phyloP scores from a whole-genome alignment of 257 asterid species.

The Solanum pimpinellifolium region DNA sequence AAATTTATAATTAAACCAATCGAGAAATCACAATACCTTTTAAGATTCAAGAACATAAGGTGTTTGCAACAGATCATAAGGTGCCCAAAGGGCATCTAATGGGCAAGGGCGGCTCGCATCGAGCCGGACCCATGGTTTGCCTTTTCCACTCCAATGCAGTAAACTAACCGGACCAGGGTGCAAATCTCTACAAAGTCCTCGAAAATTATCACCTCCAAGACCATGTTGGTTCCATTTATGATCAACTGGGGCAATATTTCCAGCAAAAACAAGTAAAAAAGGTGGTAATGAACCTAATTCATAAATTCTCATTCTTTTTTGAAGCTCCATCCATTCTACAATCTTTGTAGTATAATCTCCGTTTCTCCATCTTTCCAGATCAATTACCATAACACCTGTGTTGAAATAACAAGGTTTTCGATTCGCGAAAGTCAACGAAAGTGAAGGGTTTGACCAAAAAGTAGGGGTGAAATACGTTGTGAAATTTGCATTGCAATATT shows the following conservation, averaged over 20 bases:
- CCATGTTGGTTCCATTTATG: slow-evolving; percentile 40
- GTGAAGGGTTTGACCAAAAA: slow-evolving; percentile 31
- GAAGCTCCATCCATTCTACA: slow-evolving; percentile 35
- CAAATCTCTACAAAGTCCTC: slow-evolving; percentile 26
- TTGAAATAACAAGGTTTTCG: slow-evolving; percentile 30
- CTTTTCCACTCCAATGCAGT: slow-evolving; percentile 45
- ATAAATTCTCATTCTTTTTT: slow-evolving; percentile 32
- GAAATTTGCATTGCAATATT: slow-evolving; percentile 32
- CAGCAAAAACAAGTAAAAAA: slow-evolving; percentile 33
- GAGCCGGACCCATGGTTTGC: slow-evolving; percentile 37
- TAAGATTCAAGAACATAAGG: slow-evolving; percentile 19
- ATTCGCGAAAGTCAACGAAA: slow-evolving; percentile 17
- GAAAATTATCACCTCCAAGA: slow-evolving; percentile 30
- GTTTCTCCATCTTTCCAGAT: slow-evolving; percentile 23
- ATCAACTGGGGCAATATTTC: slow-evolving; percentile 30
- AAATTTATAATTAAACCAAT: neutral
- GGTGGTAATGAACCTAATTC: slow-evolving; percentile 38
- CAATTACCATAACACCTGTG: slow-evolving; percentile 36
- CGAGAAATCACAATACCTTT: neutral
- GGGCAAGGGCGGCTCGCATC: slow-evolving; percentile 33
- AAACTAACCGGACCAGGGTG: slow-evolving; percentile 33
- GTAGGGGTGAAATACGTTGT: slow-evolving; percentile 25
- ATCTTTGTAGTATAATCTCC: slow-evolving; percentile 23
- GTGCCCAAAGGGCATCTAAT: slow-evolving; percentile 44
- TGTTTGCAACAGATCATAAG: slow-evolving; percentile 26